Percentiles rank a stretch among this genome's conserved stretches.
These are phyloP conservation scores for Colletotrichum neosansevieriae DNA, from an alignment of 2,329 filamentous ascomycete genomes.

Conservation along the genomic window DNA sequence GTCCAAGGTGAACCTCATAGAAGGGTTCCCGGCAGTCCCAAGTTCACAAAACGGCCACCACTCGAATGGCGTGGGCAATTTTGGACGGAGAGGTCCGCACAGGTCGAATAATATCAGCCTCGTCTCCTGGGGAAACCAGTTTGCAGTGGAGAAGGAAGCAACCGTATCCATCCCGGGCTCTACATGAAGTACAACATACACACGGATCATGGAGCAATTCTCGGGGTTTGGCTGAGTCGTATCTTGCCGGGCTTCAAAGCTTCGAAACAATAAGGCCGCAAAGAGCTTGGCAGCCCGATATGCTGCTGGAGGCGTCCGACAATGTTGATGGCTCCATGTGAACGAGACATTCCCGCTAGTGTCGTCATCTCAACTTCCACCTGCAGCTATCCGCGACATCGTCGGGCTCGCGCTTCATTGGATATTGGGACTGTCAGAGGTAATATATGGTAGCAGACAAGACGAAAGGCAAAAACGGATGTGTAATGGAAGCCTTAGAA, in stretches of 20 bases:
- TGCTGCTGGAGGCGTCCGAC: not conserved
- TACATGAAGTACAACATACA: not conserved
- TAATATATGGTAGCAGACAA: not conserved
- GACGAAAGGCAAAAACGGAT: not conserved
- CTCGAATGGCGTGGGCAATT: not conserved
- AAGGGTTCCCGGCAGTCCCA: not conserved
- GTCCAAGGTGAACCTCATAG: constrained; percentile 1
- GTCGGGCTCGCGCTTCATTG: not conserved
- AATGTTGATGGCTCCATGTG: constrained; percentile 18
- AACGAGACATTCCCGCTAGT: constrained; percentile 17
- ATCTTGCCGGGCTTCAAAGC: constrained; percentile 16
- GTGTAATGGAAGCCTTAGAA: not conserved
- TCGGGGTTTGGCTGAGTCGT: constrained; percentile 14
- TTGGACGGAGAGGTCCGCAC: not conserved
- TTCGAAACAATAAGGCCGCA: constrained; percentile 5
- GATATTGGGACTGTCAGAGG: constrained; percentile 18
- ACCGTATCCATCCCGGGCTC: not conserved
- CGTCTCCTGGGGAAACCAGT: not conserved
- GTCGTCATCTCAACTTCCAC: constrained; percentile 36
- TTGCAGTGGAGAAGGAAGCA: constrained; percentile 7
- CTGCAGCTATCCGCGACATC: constrained; percentile 23
- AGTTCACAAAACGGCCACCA: constrained; percentile 2
- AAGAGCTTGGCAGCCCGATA: constrained; percentile 22
- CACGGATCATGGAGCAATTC: not conserved
- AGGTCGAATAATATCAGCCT: not conserved